Evolutionary conservation across 106 monocot genomes (phyloP).

Genomic region (Amphibolis antarctica): DNA sequence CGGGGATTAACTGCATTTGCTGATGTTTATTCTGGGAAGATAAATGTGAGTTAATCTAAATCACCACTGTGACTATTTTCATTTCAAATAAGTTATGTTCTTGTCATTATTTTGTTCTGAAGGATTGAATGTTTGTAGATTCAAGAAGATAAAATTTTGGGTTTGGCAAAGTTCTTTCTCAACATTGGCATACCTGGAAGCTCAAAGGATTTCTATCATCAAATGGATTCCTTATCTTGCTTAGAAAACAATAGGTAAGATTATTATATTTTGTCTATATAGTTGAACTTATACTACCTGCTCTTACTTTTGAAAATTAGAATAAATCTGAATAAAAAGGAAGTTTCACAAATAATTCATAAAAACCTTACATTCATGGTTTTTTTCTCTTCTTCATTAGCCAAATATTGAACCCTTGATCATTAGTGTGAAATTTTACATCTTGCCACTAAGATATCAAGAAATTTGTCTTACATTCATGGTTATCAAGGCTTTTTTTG

Average conservation of each 20-base stretch:
- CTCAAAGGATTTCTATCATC: slow-evolving; percentile 66
- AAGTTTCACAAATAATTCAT: too few relatives aligned
- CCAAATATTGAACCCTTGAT: too few relatives aligned
- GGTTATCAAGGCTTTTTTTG: too few relatives aligned
- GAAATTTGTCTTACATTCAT: too few relatives aligned
- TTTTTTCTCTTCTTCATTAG: too few relatives aligned
- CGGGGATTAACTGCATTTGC: slow-evolving; percentile 65
- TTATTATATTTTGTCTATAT: not conserved
- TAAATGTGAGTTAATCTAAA: slow-evolving; percentile 41
- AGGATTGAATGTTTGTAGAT: slow-evolving; percentile 37
- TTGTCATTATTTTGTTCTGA: slow-evolving; percentile 5
- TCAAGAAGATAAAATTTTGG: slow-evolving; percentile 65
- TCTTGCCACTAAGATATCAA: too few relatives aligned
- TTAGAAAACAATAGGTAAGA: slow-evolving; percentile 67
- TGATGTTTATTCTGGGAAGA: slow-evolving; percentile 44
- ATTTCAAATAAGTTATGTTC: slow-evolving; percentile 12
- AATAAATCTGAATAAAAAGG: too few relatives aligned
- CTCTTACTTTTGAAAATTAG: too few relatives aligned
- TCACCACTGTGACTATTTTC: not conserved
- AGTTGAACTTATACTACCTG: not conserved
- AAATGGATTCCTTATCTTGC: slow-evolving; percentile 71
- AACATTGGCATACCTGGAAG: slow-evolving; percentile 81
- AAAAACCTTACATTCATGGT: too few relatives aligned
- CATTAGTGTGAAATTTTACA: too few relatives aligned
- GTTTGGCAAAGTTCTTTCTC: slow-evolving; percentile 80